Evolutionary conservation across 2,329 filamentous ascomycete genomes (phyloP).

Genomic region (Cercospora zeina): DNA sequence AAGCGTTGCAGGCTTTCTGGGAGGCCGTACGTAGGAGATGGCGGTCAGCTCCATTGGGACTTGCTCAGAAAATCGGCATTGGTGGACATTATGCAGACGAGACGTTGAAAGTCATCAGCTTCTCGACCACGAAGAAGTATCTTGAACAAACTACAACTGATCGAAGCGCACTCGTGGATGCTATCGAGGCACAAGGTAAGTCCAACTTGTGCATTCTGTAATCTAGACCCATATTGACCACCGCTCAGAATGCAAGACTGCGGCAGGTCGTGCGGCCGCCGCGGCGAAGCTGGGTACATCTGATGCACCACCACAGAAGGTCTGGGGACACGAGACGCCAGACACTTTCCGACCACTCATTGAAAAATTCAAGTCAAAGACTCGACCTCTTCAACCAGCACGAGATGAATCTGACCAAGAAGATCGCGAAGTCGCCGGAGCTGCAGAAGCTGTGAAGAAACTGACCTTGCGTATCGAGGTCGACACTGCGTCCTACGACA

Average conservation of each 20-base stretch:
- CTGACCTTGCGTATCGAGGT: neutral
- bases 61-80: neutral
- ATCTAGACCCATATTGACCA: neutral
- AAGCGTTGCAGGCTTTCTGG: neutral
- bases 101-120: neutral
- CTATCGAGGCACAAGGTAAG: slow-evolving; percentile 3
- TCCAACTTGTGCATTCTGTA: neutral
- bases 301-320: neutral
- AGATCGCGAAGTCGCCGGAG: neutral
- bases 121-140: neutral
- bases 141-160: neutral
- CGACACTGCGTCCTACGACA: neutral
- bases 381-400: neutral
- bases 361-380: neutral
- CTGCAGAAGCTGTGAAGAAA: neutral
- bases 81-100: neutral
- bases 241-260: neutral
- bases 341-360: neutral
- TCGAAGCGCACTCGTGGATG: neutral
- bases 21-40: neutral
- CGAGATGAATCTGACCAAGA: neutral
- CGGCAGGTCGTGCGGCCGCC: neutral
- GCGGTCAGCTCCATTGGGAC: no score
- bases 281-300: neutral
- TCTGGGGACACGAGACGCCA: neutral